These are phyloP conservation scores for Calocybe indica DNA, from an alignment of 768 basidiomycete genomes.

Conservation along the genomic window DNA sequence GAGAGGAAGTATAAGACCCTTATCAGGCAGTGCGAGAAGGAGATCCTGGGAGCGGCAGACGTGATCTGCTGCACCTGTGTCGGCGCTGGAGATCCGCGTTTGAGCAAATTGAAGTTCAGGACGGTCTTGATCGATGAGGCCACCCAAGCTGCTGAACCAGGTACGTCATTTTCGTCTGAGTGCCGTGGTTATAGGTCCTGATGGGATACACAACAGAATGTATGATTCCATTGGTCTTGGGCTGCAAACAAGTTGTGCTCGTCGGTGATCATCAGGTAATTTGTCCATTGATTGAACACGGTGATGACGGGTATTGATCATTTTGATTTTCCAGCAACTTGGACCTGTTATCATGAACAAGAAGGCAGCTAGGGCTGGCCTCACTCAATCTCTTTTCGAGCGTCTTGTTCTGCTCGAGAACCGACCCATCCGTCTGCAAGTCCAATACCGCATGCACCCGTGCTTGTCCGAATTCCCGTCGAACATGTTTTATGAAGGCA, in stretches of 20 bases:
- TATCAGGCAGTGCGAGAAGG: slow-evolving; percentile 94
- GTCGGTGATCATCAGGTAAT: slow-evolving; percentile 85
- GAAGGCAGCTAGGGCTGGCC: slow-evolving; percentile 97
- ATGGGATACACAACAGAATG: slow-evolving; percentile 56
- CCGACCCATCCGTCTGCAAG: slow-evolving; percentile 95
- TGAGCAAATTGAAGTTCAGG: slow-evolving; percentile 96
- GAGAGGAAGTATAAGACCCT: slow-evolving; percentile 98
- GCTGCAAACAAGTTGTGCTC: slow-evolving; percentile 97
- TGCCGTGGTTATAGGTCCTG: slow-evolving; percentile 5
- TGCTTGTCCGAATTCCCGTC: slow-evolving; percentile 98
- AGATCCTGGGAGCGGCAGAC: slow-evolving; percentile 91
- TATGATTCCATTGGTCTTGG: slow-evolving; percentile 98
- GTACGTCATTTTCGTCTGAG: slow-evolving; percentile 32
- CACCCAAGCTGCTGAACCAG: slow-evolving; percentile 96
- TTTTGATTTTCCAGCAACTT: slow-evolving; percentile 59
- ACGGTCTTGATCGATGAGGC: slow-evolving; percentile 99
- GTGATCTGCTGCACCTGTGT: slow-evolving; percentile 99
- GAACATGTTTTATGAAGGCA: slow-evolving; percentile 99
- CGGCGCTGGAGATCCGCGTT: slow-evolving; percentile 92
- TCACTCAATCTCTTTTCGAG: slow-evolving; percentile 97
- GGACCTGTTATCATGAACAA: slow-evolving; percentile 99
- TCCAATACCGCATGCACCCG: slow-evolving; percentile 99
- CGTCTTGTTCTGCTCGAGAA: slow-evolving; percentile 93
- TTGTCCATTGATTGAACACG: slow-evolving; percentile 10
- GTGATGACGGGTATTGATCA: background rate